A percentile compares a stretch with the other conserved stretches of the same genome.
Conservation (phyloP, 805 yeast species). For the Wickerhamiella bombiphila region DNA sequence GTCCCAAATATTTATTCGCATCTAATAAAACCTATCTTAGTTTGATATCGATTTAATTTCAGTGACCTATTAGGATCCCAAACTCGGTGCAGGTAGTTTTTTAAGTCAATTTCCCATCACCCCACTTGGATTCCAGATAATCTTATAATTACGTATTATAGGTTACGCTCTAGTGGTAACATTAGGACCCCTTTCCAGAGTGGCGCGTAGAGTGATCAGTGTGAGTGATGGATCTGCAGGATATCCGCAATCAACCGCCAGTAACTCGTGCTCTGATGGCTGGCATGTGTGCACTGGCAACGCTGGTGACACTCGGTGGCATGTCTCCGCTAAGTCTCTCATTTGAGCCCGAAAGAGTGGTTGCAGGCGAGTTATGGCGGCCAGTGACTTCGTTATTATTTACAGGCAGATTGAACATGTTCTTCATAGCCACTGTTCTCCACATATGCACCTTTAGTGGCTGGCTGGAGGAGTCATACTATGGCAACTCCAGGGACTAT, state of each 20-base stretch:
- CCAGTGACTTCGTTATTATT: slow-evolving; percentile 1
- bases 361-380: slow-evolving; percentile 1
- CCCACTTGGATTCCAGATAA: too few species aligned
- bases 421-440: neutral
- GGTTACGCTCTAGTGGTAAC: too few species aligned
- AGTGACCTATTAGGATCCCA: too few species aligned
- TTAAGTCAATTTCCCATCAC: too few species aligned
- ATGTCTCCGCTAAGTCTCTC: neutral
- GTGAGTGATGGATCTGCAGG: slow-evolving; percentile 2
- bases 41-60: too few species aligned
- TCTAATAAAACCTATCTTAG: too few species aligned
- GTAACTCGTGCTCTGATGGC: neutral
- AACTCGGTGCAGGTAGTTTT: too few species aligned
- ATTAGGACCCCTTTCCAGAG: too few species aligned
- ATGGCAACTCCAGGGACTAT: neutral
- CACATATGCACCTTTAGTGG: neutral
- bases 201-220: too few species aligned
- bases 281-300: neutral
- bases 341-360: neutral
- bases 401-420: neutral
- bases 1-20: too few species aligned
- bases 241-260: neutral
- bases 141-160: too few species aligned
- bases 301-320: neutral
- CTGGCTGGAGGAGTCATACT: slow-evolving; percentile 1